phyloP scores from a whole-genome alignment of 2,329 filamentous ascomycete genomes.

The Aspergillus awamori region DNA sequence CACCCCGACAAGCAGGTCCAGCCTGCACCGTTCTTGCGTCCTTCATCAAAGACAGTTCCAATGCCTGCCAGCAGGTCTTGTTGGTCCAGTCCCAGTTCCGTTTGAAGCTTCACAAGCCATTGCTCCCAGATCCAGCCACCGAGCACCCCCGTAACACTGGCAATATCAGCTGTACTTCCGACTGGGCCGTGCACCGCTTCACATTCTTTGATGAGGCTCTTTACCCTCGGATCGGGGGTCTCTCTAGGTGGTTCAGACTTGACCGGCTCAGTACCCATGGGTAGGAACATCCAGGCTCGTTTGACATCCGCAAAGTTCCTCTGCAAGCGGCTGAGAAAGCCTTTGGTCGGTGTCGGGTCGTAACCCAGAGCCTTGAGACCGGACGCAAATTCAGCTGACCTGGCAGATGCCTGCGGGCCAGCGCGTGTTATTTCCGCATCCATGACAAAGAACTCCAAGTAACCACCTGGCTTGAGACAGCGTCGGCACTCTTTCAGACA shows the following conservation, averaged over 20 bases:
- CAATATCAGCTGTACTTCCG: constrained; percentile 73
- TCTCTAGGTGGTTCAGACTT: constrained; percentile 51
- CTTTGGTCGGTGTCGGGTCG: constrained; percentile 79
- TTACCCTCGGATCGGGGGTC: constrained; percentile 42
- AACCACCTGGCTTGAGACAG: constrained; percentile 88
- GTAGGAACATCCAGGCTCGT: constrained; percentile 85
- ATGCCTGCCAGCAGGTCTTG: constrained; percentile 58
- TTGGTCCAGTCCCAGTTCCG: constrained; percentile 75
- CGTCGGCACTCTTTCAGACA: constrained; percentile 86
- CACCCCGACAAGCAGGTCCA: constrained; percentile 65
- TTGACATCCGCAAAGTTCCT: constrained; percentile 77
- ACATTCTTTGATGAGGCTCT: constrained; percentile 49
- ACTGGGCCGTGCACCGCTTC: constrained; percentile 60
- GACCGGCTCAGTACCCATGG: constrained; percentile 65
- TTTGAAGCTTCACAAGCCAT: constrained; percentile 86
- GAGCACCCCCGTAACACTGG: constrained; percentile 76
- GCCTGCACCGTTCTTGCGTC: constrained; percentile 58
- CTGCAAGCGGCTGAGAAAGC: constrained; percentile 73
- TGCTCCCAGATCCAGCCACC: constrained; percentile 94
- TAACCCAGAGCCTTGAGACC: constrained; percentile 87
- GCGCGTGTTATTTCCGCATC: constrained; percentile 89
- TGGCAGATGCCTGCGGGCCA: constrained; percentile 75
- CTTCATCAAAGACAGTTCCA: constrained; percentile 62
- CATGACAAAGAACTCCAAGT: constrained; percentile 85
- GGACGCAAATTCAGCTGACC: constrained; percentile 90